Evolutionary conservation across 306 rosid genomes (phyloP), one percentile per base, ranked within the genome.

Genomic region (Nissolia schottii): DNA sequence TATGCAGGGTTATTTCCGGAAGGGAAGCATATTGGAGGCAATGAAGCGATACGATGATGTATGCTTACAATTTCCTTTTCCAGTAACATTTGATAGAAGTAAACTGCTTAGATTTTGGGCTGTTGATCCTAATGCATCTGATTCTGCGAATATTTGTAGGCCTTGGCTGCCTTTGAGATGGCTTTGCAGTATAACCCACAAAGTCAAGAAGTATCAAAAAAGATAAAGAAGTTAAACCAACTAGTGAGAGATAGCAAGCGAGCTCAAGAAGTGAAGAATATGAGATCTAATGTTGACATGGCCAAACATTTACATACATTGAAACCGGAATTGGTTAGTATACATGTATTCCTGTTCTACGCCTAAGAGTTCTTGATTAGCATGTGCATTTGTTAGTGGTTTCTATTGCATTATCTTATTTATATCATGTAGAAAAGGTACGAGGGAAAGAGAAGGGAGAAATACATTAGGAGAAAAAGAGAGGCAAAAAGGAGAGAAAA

Each of bases 1-100:
- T 62, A 78, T 77, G 76, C 88, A 95, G 99, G 97, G 97, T 64
- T 71, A 95, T 81, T 95, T 92, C 88, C 86, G 99, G 85, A 95
- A 92, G 84, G 97, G 97, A 74, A 88, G 99, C 88, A 75, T 95
- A 77, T 81, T 95, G 75, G 99, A 95, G 82, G 96, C 92, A 68
- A 81, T 92, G 99, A 92, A 92, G 66, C 87, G 87, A 75, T 95
- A 89, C 43, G 97, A 95, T 24, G 90, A 95, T 76, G 99, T 92
- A 80, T 48, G 83, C 67, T 40, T 34, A 14, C 20, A 54, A 50
- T 66, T 50, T 25, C 64, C 49, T 69, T 55, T 58, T 62, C 76
- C 59, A 54, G 45, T 68, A 55, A 13, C 43, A 29, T 56, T 76
- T 76, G 49, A 53, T 46, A 22, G 13, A 28, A 57, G 18, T 56